These are phyloP conservation scores for Mallotus nudiflorus DNA, from an alignment of 345 rosid genomes.

Conservation along the genomic window DNA sequence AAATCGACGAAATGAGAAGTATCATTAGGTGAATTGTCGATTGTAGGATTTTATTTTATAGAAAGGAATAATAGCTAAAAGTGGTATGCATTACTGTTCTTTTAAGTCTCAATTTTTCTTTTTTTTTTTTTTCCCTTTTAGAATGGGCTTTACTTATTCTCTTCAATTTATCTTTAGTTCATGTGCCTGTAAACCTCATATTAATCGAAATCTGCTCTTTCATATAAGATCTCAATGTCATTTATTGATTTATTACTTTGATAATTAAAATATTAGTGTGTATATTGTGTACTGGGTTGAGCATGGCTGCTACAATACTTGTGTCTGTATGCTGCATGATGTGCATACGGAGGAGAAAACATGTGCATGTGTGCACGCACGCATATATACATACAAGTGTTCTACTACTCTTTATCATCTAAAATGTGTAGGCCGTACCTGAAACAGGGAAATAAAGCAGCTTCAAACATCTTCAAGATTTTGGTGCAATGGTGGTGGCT, in stretches of 20 bases:
- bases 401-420: too few relatives aligned
- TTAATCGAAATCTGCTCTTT: conserved; percentile 9
- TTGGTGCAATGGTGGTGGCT: too few relatives aligned
- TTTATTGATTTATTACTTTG: not conserved
- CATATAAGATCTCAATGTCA: not conserved
- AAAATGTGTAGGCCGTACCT: too few relatives aligned
- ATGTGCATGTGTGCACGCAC: too few relatives aligned
- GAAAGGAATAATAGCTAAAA: conserved; percentile 31
- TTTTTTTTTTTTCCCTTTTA: too few relatives aligned
- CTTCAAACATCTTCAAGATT: too few relatives aligned
- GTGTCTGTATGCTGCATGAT: too few relatives aligned
- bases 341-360: too few relatives aligned
- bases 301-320: too few relatives aligned
- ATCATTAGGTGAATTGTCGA: conserved; percentile 18
- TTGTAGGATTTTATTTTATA: conserved; percentile 27
- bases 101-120: conserved; percentile 11
- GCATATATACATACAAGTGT: too few relatives aligned
- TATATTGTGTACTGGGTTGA: too few relatives aligned
- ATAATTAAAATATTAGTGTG: not conserved
- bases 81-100: conserved; percentile 16
- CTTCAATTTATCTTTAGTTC: conserved; percentile 1
- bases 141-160: conserved; percentile 18
- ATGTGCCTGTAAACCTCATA: conserved; percentile 7
- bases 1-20: conserved; percentile 19
- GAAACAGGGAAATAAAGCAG: too few relatives aligned